A percentile compares a stretch with the other conserved stretches of the same genome.
Evolutionary conservation across 257 asterid species (phyloP).

Genomic region (Solanum dulcamara): DNA sequence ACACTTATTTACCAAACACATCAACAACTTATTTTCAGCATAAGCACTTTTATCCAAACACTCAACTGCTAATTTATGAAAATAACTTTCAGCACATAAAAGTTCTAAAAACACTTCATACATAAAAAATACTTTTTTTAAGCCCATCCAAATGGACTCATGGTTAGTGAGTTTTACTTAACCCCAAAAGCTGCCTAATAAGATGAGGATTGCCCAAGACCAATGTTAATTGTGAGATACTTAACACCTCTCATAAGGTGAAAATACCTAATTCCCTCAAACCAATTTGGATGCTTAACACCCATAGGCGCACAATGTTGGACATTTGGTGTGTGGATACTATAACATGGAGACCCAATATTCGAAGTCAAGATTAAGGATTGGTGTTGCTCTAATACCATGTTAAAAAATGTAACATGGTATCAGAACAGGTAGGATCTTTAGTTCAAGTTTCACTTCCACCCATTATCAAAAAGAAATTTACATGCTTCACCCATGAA

Average conservation of each 20-base stretch:
- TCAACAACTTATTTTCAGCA: too few species aligned
- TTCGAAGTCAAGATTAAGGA: not conserved
- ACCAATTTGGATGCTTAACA: not conserved
- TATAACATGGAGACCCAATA: not conserved
- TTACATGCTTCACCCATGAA: not conserved
- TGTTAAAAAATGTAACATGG: not conserved
- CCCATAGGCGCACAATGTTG: not conserved
- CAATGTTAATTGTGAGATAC: not conserved
- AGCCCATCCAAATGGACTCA: too few species aligned
- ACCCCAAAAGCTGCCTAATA: not conserved
- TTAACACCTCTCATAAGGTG: not conserved
- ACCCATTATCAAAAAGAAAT: not conserved
- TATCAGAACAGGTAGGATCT: not conserved
- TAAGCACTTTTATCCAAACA: too few species aligned
- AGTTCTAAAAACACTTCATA: too few species aligned
- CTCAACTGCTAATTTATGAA: too few species aligned
- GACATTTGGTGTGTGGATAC: not conserved
- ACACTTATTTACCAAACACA: too few species aligned
- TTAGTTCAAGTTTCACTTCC: not conserved
- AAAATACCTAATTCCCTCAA: not conserved
- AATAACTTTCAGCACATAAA: too few species aligned
- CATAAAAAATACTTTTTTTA: too few species aligned
- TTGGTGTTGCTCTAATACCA: not conserved
- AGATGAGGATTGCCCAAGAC: not conserved
- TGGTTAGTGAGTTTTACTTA: not conserved